phyloP scores from a whole-genome alignment of 495 filamentous ascomycete species.

The Aspergillus carlsbadensis region DNA sequence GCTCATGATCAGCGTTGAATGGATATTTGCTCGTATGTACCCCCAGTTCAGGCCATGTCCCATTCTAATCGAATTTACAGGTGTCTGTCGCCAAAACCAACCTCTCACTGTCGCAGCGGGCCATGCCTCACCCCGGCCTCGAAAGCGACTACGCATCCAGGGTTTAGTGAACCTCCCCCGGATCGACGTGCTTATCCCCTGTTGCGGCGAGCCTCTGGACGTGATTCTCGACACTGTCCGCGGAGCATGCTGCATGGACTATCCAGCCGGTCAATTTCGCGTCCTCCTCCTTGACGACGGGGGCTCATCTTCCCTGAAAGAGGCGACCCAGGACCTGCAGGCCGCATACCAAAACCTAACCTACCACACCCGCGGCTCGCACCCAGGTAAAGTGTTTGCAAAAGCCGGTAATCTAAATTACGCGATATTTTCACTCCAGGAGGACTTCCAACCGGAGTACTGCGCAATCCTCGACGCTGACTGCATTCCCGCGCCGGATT shows the following conservation, averaged over 20 bases:
- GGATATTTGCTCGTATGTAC: slow-evolving; percentile 28
- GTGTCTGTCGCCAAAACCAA: slow-evolving; percentile 29
- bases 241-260: slow-evolving; percentile 48
- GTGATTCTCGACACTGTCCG: slow-evolving; percentile 52
- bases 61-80: slow-evolving; percentile 3
- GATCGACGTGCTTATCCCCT: slow-evolving; percentile 49
- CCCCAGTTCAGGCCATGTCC: too few species aligned
- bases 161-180: slow-evolving; percentile 29
- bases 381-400: slow-evolving; percentile 39
- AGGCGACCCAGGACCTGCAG: slow-evolving; percentile 26
- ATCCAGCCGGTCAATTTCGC: slow-evolving; percentile 44
- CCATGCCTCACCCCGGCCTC: slow-evolving; percentile 2
- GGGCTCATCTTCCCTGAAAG: slow-evolving; percentile 31
- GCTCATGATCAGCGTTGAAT: slow-evolving; percentile 30
- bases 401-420: slow-evolving; percentile 59
- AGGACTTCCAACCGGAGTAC: slow-evolving; percentile 42
- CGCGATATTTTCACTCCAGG: slow-evolving; percentile 39
- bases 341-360: slow-evolving; percentile 37
- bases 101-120: slow-evolving; percentile 22
- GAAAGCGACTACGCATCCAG: slow-evolving; percentile 27
- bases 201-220: slow-evolving; percentile 49
- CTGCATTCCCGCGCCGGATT: slow-evolving; percentile 47
- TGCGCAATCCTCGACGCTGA: slow-evolving; percentile 40
- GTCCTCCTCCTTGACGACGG: slow-evolving; percentile 54
- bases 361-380: slow-evolving; percentile 46